These are phyloP conservation scores for Spiraea crenata DNA, from an alignment of 331 rosid genomes.

Conservation along the genomic window DNA sequence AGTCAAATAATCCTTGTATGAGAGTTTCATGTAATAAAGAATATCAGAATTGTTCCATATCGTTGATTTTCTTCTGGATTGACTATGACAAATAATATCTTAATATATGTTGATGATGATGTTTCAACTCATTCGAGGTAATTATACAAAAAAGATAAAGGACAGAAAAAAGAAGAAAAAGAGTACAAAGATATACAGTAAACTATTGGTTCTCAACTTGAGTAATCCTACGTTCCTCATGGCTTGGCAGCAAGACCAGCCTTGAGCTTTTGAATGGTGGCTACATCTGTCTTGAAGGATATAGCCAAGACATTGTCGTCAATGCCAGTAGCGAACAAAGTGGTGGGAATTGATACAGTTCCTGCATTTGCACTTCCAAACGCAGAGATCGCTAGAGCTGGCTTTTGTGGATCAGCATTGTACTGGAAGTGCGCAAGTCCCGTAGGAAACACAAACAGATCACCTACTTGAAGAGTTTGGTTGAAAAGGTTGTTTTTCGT, in stretches of 20 bases:
- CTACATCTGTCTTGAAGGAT: constrained; percentile 21
- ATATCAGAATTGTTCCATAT: no score
- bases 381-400: constrained; percentile 26
- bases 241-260: constrained; percentile 29
- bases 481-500: constrained; percentile 33
- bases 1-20: no score
- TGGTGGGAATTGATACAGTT: constrained; percentile 17
- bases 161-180: not conserved
- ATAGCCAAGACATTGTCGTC: constrained; percentile 28
- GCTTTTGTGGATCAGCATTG: constrained; percentile 18
- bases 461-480: constrained; percentile 26
- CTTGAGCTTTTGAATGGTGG: constrained; percentile 23
- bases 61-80: no score
- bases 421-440: constrained; percentile 38
- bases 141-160: not conserved
- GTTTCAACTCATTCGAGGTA: not conserved
- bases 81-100: no score
- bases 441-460: constrained; percentile 32
- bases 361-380: constrained; percentile 36
- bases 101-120: not conserved
- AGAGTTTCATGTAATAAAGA: no score
- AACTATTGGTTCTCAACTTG: not conserved
- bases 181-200: not conserved
- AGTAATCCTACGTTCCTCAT: not conserved
- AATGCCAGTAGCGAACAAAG: constrained; percentile 22